Percentiles rank a stretch among this genome's conserved stretches.
Conservation (phyloP, 2,329 filamentous ascomycete species). For the Cladosporium sphaerospermum region DNA sequence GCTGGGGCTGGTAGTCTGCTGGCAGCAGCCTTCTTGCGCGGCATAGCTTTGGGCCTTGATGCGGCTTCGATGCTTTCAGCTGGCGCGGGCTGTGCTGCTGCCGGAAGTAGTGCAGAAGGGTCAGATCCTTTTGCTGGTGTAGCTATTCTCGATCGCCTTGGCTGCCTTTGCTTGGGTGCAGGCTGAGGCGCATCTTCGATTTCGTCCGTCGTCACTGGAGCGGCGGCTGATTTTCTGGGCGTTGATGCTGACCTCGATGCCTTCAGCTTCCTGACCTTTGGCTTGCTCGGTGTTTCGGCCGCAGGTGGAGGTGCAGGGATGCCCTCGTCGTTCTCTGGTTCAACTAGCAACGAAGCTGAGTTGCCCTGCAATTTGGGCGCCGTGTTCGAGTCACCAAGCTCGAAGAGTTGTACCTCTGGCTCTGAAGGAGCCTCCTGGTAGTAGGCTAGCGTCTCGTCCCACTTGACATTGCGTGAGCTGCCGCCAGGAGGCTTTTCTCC, state of each 20-base stretch:
- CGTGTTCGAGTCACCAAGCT: constrained; percentile 12
- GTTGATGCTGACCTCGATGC: constrained; percentile 19
- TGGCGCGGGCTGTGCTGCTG: neutral
- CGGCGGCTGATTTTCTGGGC: constrained; percentile 11
- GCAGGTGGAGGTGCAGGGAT: constrained; percentile 13
- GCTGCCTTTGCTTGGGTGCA: constrained; percentile 10
- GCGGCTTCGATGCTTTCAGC: neutral
- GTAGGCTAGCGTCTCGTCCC: constrained; percentile 43
- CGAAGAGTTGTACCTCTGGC: constrained; percentile 10
- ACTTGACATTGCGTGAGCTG: constrained; percentile 32
- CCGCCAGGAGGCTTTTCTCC: constrained; percentile 11
- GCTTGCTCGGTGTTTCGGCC: constrained; percentile 27
- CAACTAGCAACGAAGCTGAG: neutral
- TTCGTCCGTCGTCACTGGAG: neutral
- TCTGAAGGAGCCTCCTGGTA: constrained; percentile 33
- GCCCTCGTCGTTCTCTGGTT: neutral
- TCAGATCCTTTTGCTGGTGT: constrained; percentile 27
- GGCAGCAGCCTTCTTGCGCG: constrained; percentile 13
- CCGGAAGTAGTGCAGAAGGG: neutral
- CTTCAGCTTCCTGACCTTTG: constrained; percentile 23
- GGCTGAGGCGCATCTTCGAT: neutral
- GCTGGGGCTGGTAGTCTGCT: constrained; percentile 21
- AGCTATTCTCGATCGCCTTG: constrained; percentile 28
- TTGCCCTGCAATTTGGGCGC: constrained; percentile 1
- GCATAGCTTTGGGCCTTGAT: constrained; percentile 3